A percentile compares a stretch with the other conserved stretches of the same genome.
Conservation (phyloP, 768 basidiomycete species). For the Russula griseocarnosa region DNA sequence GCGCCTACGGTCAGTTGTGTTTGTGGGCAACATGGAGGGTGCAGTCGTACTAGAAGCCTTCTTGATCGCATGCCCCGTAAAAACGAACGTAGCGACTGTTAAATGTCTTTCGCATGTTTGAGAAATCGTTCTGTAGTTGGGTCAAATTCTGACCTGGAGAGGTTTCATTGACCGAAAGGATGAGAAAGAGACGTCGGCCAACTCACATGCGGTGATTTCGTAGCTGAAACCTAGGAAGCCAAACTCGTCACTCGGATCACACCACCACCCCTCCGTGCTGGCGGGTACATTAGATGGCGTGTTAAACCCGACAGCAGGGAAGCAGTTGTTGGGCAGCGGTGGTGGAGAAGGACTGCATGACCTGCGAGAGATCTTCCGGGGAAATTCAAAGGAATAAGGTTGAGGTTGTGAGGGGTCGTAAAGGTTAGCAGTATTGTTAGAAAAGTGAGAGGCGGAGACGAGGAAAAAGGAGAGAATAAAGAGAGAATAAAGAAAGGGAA, state of each 20-base stretch:
- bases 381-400: background rate
- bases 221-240: conserved; percentile 77
- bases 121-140: conserved; percentile 53
- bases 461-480: background rate
- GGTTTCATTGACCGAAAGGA: background rate
- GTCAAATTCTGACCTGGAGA: conserved; percentile 51
- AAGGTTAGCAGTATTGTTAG: background rate
- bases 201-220: conserved; percentile 58
- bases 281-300: conserved; percentile 52
- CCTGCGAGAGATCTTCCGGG: conserved; percentile 6
- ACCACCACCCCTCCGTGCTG: conserved; percentile 44
- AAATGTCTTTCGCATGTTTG: conserved; percentile 54
- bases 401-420: background rate
- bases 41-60: conserved; percentile 39
- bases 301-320: conserved; percentile 43
- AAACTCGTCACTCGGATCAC: conserved; percentile 56
- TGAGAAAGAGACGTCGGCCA: background rate
- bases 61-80: conserved; percentile 40
- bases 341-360: background rate
- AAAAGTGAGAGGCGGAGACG: background rate
- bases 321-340: conserved; percentile 31
- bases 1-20: background rate
- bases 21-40: background rate
- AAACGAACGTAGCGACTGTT: conserved; percentile 60
- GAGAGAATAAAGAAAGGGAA: background rate